Percentiles rank a stretch among this genome's conserved stretches.
phyloP scores from a whole-genome alignment of 495 filamentous ascomycete genomes.

The Tuber calosporum region DNA sequence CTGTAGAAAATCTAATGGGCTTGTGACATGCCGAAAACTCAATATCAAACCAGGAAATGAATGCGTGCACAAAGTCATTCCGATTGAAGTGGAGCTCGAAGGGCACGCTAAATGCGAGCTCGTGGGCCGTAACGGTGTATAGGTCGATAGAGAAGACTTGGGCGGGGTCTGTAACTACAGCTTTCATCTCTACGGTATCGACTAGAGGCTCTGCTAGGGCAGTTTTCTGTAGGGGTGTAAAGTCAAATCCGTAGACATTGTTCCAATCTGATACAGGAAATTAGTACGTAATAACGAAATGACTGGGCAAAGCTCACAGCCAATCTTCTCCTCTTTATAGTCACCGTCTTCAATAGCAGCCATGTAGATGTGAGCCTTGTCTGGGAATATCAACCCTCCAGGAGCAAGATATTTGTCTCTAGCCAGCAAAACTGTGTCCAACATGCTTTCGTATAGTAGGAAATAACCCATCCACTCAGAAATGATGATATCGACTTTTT shows the following conservation, averaged over 20 bases:
- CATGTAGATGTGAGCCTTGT: slow-evolving; percentile 77
- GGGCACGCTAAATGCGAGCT: slow-evolving; percentile 67
- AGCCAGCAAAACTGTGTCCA: slow-evolving; percentile 90
- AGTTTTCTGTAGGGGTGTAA: slow-evolving; percentile 75
- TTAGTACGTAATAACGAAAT: slow-evolving; percentile 20
- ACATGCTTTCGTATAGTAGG: slow-evolving; percentile 96
- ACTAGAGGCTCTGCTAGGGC: slow-evolving; percentile 80
- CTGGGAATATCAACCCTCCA: slow-evolving; percentile 82
- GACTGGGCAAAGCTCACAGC: slow-evolving; percentile 50
- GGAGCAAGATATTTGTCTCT: slow-evolving; percentile 81
- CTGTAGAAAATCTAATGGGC: slow-evolving; percentile 66
- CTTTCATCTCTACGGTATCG: slow-evolving; percentile 70
- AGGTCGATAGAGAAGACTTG: slow-evolving; percentile 72
- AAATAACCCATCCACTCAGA: slow-evolving; percentile 99
- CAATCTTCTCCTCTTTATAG: slow-evolving; percentile 67
- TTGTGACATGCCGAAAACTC: slow-evolving; percentile 59
- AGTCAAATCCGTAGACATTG: slow-evolving; percentile 97
- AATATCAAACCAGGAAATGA: slow-evolving; percentile 74
- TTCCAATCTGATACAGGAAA: slow-evolving; percentile 65
- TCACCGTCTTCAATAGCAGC: slow-evolving; percentile 82
- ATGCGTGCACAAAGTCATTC: slow-evolving; percentile 60
- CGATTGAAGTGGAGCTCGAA: slow-evolving; percentile 52
- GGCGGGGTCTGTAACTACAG: slow-evolving; percentile 70
- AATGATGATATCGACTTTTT: slow-evolving; percentile 94
- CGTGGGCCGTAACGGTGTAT: slow-evolving; percentile 63